Evolutionary conservation across 306 rosid species (phyloP).

Genomic region (Phaseolus lunatus): DNA sequence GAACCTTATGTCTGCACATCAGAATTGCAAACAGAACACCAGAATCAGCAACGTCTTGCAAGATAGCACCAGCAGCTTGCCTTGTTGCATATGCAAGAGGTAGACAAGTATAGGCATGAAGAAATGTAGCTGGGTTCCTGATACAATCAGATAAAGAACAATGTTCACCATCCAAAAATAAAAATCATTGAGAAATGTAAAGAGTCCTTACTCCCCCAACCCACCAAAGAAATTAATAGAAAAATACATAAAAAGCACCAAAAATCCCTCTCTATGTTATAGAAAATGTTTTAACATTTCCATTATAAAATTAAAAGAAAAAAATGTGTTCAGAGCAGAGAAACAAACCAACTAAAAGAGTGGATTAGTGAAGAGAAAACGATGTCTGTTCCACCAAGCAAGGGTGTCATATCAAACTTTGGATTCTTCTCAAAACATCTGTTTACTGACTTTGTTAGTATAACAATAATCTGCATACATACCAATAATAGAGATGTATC

Average conservation of each 20-base stretch:
- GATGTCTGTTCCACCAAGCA: slow-evolving; percentile 97
- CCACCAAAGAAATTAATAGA: slow-evolving; percentile 30
- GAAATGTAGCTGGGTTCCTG: slow-evolving; percentile 98
- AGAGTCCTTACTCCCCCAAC: slow-evolving; percentile 9
- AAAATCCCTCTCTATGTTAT: slow-evolving; percentile 15
- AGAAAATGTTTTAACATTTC: slow-evolving; percentile 15
- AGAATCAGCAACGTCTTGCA: slow-evolving; percentile 94
- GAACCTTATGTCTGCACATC: slow-evolving; percentile 95
- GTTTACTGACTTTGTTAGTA: slow-evolving; percentile 89
- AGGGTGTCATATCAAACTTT: slow-evolving; percentile 97
- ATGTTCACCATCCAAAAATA: slow-evolving; percentile 20
- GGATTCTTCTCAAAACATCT: slow-evolving; percentile 96
- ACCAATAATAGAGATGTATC: slow-evolving; percentile 41
- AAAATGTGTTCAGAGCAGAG: slow-evolving; percentile 44
- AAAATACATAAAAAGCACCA: slow-evolving; percentile 8
- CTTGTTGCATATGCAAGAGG: slow-evolving; percentile 93
- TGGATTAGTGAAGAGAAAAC: slow-evolving; percentile 97
- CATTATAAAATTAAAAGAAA: slow-evolving; percentile 13
- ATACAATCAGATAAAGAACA: slow-evolving; percentile 47
- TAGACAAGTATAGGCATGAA: slow-evolving; percentile 94
- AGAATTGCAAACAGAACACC: slow-evolving; percentile 92
- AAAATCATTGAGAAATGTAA: slow-evolving; percentile 7
- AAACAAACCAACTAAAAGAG: slow-evolving; percentile 91
- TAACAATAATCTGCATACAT: slow-evolving; percentile 89
- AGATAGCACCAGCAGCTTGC: slow-evolving; percentile 93